Base-by-base conservation (phyloP, 768 basidiomycete species). In the Psilocybe subaeruginosa region DNA sequence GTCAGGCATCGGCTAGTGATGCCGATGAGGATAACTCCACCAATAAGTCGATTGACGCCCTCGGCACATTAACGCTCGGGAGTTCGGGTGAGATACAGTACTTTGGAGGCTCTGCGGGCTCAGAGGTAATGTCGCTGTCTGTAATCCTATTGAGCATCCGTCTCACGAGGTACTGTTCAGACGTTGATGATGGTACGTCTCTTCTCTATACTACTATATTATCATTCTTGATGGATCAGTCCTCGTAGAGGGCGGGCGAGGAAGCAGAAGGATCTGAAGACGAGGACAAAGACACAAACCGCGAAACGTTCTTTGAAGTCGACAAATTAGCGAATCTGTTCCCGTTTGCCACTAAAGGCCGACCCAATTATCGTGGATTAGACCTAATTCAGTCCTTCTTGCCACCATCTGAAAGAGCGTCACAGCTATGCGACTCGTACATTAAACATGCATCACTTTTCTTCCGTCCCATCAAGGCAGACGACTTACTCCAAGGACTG, bases 11-110 rank as follows among this genome's bases (percentile, higher is more conserved):
- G 0, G 68, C 66, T 0, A 19, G 14, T 16, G 33, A 53, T 16
- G 67, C 63, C 8, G 76, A 77, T 14, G 77, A 77, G 29, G 79
- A 78, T 29, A 71, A 60, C 56, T 73, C 43, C 69, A 77, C 60
- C 59, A 69, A 61, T 55, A 75, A 72, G 47, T 73, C 71, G 2
- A 78, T 88, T 47, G 86, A 85, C 59, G 85, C 85, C 0, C 72
- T 88, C n/a, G 88, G 88, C 0, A 87, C 88, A 0, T 66, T 90
- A 56, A 86, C 87, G 2, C 71, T 90, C 8, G 83, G 82, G 30
- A 85, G 84, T 54, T 79, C 83, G 12, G 88, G 88, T 16, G 78
- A 84, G 59, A 78, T 84, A 59, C 85, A 84, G 65, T 90, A 88
- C 67, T 87, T 87, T 65, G 88, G 88, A 16, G 76, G 84, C 29